Evolutionary conservation across 495 filamentous ascomycete genomes (phyloP).

Genomic region (Hypoxylon intermedium): DNA sequence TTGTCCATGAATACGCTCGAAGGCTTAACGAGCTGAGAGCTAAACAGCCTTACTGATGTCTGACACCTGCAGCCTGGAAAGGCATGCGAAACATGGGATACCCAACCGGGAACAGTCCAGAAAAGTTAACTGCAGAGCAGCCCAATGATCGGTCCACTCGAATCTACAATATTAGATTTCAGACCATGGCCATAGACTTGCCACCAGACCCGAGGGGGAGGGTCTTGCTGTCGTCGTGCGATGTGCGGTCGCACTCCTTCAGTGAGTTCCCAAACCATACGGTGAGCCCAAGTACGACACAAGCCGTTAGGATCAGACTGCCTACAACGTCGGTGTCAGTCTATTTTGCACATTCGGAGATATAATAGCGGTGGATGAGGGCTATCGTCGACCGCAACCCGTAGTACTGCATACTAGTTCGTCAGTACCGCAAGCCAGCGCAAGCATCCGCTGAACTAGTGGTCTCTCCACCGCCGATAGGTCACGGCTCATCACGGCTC

Average conservation of each 20-base stretch:
- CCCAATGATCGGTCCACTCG: constrained; percentile 22
- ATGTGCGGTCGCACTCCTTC: constrained; percentile 19
- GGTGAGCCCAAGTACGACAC: not conserved
- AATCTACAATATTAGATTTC: constrained; percentile 28
- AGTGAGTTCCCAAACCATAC: not conserved
- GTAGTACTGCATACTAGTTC: constrained; percentile 10
- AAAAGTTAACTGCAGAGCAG: constrained; percentile 26
- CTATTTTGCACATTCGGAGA: constrained; percentile 8
- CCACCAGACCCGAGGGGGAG: constrained; percentile 8
- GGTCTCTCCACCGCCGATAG: constrained; percentile 26
- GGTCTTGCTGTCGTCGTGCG: constrained; percentile 11
- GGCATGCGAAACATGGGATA: constrained; percentile 38
- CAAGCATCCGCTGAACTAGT: constrained; percentile 15
- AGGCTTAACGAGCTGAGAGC: constrained; percentile 39
- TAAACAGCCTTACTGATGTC: constrained; percentile 40
- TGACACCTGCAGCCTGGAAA: constrained; percentile 37
- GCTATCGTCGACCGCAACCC: constrained; percentile 30
- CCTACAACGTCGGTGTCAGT: constrained; percentile 12
- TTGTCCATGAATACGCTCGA: constrained; percentile 30
- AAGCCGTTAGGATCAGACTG: constrained; percentile 11
- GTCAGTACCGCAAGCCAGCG: constrained; percentile 18
- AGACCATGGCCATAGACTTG: constrained; percentile 13
- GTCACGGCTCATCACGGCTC: constrained; percentile 38
- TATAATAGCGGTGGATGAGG: constrained; percentile 25
- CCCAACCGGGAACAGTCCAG: constrained; percentile 23